Base-by-base conservation (phyloP, 495 filamentous ascomycete genomes). In the Penicillium silybi region DNA sequence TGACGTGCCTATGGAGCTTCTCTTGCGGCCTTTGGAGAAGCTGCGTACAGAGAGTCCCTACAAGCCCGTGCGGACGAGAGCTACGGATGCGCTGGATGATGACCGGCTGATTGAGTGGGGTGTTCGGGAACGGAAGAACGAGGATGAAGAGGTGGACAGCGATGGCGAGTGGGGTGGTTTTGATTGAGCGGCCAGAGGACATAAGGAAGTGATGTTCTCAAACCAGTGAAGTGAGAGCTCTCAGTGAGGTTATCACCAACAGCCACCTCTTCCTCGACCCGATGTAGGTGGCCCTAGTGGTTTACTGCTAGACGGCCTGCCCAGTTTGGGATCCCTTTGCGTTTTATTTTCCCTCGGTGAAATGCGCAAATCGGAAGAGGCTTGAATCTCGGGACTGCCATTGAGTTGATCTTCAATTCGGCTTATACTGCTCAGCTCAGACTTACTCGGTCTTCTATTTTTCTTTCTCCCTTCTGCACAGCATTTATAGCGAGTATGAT, bases 81-180 rank as follows among this genome's bases (percentile, higher is more conserved):
- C 85, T 13, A 82, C 79, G 58, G 88, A 92, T 48, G 79, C 85
- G 37, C 68, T 96, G 52, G 73, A 73, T 2, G 93, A 97, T 72
- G 85, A 87, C 56, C 75, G 92, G 46, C 66, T 96, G 58, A 75
- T 76, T 25, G 65, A 77, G 51, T 82, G 80, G 81, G 75, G 71
- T 16, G 70, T 76, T 45, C 78, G 77, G 62, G 56, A 57, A 54
- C 64, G 59, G 58, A 64, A 57, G 54, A 64, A 49, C 35, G 74
- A 72, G 22, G 69, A 66, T 5, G 70, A 75, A 11, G 74, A 69
- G 20, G 67, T 67, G 9, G 79, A 79, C 3, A 76, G 67, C 34
- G 76, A 78, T 1, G 74, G 69, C 42, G 83, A 83, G 55, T 95
- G 88, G 83, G 85, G 79, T 63, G 90, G 90, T 0, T 85, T 95